Base-by-base conservation (phyloP, 148 eudicot species). In the Drosera capensis region DNA sequence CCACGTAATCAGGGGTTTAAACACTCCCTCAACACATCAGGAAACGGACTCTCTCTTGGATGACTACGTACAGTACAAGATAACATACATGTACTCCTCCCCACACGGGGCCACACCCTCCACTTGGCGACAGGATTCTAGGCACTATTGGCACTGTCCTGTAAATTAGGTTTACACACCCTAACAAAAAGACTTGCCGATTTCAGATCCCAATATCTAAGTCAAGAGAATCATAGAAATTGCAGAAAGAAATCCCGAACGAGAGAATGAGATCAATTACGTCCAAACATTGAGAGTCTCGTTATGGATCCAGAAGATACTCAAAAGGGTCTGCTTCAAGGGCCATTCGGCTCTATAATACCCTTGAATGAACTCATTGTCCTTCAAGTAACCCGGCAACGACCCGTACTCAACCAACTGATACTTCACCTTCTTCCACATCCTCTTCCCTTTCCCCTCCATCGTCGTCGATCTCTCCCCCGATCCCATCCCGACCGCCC, bases 241-340 rank as follows among this genome's bases (percentile, higher is more conserved):
- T 17, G n/a, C 30, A 20, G 2, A n/a, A 17, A 1, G 1, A 2
- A 43, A 13, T 13, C 11, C 20, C 11, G 7, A 12, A 1, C 43
- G 31, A 13, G 24, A 49, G 20, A 39, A 47, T 0, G 21, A 38
- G 54, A 57, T 54, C 94, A n/a, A n/a, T 60, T 74, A 82, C 94
- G 94, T 87, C 96, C 94, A 82, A 40, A 87, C 90, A 58, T 82
- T 87, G 48, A 87, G 80, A 52, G 94, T 87, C 66, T 87, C 96
- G 36, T 87, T 87, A 53, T 87, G 96, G 49, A 87, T 57, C 7
- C 78, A 50, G 48, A 87, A 87, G 20, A 73, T 64, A 71, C 96
- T 87, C 25, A 87, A 63, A 11, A 87, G 48, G 25, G 62, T 49
- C 51, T 87, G 94, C 62, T 79, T 82, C 23, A 87, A 58, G 0